Percentiles rank a stretch among this genome's conserved stretches.
These are phyloP conservation scores for Fusarium algeriense DNA, from an alignment of 2,329 filamentous ascomycete genomes.

Conservation along the genomic window DNA sequence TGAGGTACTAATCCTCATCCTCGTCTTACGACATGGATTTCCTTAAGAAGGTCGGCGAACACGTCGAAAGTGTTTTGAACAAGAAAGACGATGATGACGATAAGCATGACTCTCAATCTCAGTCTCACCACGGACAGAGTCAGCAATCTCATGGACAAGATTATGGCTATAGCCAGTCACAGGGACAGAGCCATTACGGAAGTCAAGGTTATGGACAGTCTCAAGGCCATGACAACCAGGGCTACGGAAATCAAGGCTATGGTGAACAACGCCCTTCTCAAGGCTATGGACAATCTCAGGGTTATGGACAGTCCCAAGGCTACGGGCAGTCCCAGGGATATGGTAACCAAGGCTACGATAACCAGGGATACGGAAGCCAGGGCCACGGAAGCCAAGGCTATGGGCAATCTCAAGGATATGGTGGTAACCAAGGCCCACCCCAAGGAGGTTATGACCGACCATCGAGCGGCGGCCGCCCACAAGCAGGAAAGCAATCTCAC, in stretches of 20 bases:
- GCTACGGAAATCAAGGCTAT: slow-evolving; percentile 5
- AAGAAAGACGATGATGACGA: slow-evolving; percentile 55
- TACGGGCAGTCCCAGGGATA: neutral
- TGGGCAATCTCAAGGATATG: neutral
- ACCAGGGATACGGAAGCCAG: neutral
- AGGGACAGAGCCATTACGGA: slow-evolving; percentile 20
- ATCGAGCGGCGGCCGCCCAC: neutral
- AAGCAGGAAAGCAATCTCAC: slow-evolving; percentile 12
- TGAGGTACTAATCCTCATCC: slow-evolving; percentile 9
- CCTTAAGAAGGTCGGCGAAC: slow-evolving; percentile 51
- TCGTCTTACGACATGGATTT: slow-evolving; percentile 48
- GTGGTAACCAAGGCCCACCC: neutral
- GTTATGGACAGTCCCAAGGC: neutral
- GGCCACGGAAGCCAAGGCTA: slow-evolving; percentile 42
- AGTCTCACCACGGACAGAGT: slow-evolving; percentile 13
- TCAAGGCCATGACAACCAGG: neutral
- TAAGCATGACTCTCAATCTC: slow-evolving; percentile 59
- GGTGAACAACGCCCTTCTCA: neutral
- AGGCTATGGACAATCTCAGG: slow-evolving; percentile 43
- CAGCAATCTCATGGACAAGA: slow-evolving; percentile 18
- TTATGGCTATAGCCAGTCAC: slow-evolving; percentile 45
- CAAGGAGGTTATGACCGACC: slow-evolving; percentile 15
- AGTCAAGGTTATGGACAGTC: slow-evolving; percentile 5
- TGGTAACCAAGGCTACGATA: neutral
- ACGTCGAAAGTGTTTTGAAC: slow-evolving; percentile 44